Percentiles rank a stretch among this genome's conserved stretches.
Conservation (phyloP, 108 stramenopile genomes). For the Mayamaea pseudoterrestris region DNA sequence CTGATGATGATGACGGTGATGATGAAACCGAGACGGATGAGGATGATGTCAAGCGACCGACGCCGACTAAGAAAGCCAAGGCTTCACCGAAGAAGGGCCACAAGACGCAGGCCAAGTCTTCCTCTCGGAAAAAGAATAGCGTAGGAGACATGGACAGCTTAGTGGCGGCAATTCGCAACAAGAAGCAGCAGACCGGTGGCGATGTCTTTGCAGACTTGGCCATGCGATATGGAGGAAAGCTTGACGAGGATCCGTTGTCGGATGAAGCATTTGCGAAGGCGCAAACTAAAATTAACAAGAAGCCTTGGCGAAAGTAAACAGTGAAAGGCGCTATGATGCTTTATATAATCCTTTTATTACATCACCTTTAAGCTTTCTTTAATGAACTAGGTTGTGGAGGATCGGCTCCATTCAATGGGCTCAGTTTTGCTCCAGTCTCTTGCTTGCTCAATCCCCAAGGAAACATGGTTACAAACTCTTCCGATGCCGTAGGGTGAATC, state of each 20-base stretch:
- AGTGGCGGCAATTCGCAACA: slow-evolving; percentile 47
- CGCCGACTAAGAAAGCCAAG: slow-evolving; percentile 8
- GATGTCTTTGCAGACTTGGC: slow-evolving; percentile 41
- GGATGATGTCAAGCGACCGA: slow-evolving; percentile 22
- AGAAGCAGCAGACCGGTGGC: slow-evolving; percentile 28
- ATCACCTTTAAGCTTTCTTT: background rate
- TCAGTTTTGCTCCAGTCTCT: slow-evolving; percentile 27
- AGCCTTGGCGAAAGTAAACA: too few species aligned
- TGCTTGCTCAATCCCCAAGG: slow-evolving; percentile 62
- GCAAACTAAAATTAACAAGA: too few species aligned
- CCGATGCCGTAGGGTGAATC: slow-evolving; percentile 92
- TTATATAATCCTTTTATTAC: too few species aligned
- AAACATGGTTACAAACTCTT: slow-evolving; percentile 86
- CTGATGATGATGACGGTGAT: slow-evolving; percentile 17
- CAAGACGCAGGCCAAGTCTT: slow-evolving; percentile 8
- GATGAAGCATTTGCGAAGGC: slow-evolving; percentile 59
- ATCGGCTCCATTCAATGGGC: slow-evolving; percentile 44
- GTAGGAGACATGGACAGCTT: slow-evolving; percentile 31
- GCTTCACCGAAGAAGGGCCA: background rate
- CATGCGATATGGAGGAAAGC: slow-evolving; percentile 49
- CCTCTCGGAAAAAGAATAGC: slow-evolving; percentile 5
- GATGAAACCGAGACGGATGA: slow-evolving; percentile 17
- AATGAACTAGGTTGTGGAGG: slow-evolving; percentile 24
- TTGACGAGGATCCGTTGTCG: slow-evolving; percentile 40
- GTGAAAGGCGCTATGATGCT: too few species aligned